Percentiles rank a stretch among this genome's conserved stretches.
These are phyloP conservation scores for Chenopodium suecicum DNA, from an alignment of 148 eudicot species.

Conservation along the genomic window DNA sequence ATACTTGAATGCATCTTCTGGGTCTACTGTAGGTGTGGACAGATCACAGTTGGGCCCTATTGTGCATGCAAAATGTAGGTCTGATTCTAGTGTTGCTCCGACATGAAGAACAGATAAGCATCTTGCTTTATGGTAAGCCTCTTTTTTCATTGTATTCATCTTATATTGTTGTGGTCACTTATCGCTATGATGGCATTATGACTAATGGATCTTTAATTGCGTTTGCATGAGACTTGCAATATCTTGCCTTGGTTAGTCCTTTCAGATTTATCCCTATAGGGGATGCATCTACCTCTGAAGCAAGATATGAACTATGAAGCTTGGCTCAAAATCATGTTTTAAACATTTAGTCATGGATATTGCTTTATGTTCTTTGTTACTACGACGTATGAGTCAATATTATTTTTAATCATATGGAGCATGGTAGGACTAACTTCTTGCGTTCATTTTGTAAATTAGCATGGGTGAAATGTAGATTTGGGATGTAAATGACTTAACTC, in stretches of 20 bases:
- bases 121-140: background rate
- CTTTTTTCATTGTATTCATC: background rate
- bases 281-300: background rate
- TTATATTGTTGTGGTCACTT: background rate
- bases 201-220: background rate
- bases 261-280: background rate
- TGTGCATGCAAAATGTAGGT: slow-evolving; percentile 89
- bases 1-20: slow-evolving; percentile 73
- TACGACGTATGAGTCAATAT: background rate
- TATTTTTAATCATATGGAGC: background rate
- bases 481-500: background rate
- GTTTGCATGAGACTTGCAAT: background rate
- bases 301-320: background rate
- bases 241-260: background rate
- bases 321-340: background rate
- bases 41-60: slow-evolving; percentile 87
- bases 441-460: background rate
- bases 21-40: slow-evolving; percentile 55
- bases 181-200: background rate
- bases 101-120: slow-evolving; percentile 56
- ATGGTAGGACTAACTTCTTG: background rate
- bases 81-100: slow-evolving; percentile 53
- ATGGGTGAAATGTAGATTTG: background rate
- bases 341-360: background rate
- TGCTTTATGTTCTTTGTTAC: background rate